Evolutionary conservation across 1,139 yeast genomes (phyloP).

Genomic region (Yamadazyma oceani): DNA sequence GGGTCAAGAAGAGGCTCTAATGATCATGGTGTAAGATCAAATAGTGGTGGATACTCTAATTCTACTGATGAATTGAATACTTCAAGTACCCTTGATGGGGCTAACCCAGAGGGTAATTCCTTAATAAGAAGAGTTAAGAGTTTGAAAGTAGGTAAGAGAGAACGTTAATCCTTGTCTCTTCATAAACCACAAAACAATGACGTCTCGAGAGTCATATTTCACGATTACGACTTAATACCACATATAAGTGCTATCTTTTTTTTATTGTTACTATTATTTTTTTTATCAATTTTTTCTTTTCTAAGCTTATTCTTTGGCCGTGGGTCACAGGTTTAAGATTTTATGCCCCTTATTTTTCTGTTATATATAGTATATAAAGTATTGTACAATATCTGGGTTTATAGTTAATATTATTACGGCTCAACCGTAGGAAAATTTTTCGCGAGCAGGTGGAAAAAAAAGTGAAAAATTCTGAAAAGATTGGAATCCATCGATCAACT

Average conservation of each 20-base stretch:
- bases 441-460: too few relatives aligned
- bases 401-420: too few relatives aligned
- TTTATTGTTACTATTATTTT: neutral
- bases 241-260: neutral
- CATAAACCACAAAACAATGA: too few relatives aligned
- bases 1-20: slow-evolving; percentile 35
- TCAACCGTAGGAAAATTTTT: too few relatives aligned
- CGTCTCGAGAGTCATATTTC: too few relatives aligned
- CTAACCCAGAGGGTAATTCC: slow-evolving; percentile 39
- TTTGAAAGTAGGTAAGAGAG: slow-evolving; percentile 64
- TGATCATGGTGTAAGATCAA: slow-evolving; percentile 27
- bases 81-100: slow-evolving; percentile 24
- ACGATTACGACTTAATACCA: neutral
- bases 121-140: slow-evolving; percentile 84
- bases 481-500: too few relatives aligned
- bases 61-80: slow-evolving; percentile 9
- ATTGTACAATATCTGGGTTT: too few relatives aligned
- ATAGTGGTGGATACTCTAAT: slow-evolving; percentile 18
- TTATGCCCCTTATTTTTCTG: too few relatives aligned
- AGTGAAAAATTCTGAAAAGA: too few relatives aligned
- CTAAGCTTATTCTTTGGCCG: too few relatives aligned
- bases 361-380: too few relatives aligned
- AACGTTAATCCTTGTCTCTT: slow-evolving; percentile 12
- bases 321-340: too few relatives aligned
- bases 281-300: neutral